Percentiles rank a stretch among this genome's conserved stretches.
Conservation (phyloP, 2,329 filamentous ascomycete genomes). For the Clonostachys sp. region DNA sequence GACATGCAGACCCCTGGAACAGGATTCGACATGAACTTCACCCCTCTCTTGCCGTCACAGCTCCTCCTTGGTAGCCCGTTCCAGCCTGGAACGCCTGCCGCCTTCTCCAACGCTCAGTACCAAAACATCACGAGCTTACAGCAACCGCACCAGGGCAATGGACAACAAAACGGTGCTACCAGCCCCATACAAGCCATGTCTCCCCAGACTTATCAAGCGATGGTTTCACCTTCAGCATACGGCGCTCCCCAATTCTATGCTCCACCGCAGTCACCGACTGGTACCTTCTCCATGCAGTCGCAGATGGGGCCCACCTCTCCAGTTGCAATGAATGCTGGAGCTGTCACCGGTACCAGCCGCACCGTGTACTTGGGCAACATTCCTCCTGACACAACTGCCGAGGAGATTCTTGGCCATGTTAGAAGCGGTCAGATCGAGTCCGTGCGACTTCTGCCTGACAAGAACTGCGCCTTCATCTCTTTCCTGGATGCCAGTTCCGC, state of each 20-base stretch:
- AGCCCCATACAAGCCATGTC: constrained; percentile 79
- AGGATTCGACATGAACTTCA: constrained; percentile 97
- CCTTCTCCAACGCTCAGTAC: constrained; percentile 89
- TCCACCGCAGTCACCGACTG: constrained; percentile 86
- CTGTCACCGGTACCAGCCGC: constrained; percentile 86
- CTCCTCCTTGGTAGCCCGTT: constrained; percentile 93
- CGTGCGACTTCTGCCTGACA: constrained; percentile 92
- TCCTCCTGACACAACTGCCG: constrained; percentile 91
- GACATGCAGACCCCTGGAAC: constrained; percentile 86
- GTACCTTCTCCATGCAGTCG: constrained; percentile 58
- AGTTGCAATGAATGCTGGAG: constrained; percentile 70
- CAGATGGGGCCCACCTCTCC: constrained; percentile 65
- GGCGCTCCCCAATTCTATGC: constrained; percentile 73
- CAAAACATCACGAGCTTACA: constrained; percentile 63
- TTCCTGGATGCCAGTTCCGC: constrained; percentile 97
- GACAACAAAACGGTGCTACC: constrained; percentile 49
- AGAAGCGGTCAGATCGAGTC: constrained; percentile 98
- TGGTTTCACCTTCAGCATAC: constrained; percentile 82
- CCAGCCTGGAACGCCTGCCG: constrained; percentile 87
- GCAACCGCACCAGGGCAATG: constrained; percentile 46
- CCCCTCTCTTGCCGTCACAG: constrained; percentile 89
- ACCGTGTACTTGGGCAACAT: constrained; percentile 98
- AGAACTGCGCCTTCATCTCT: constrained; percentile 99
- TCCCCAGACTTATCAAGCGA: constrained; percentile 75
- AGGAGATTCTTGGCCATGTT: constrained; percentile 95